These are phyloP conservation scores for Diversispora eburnea DNA, from an alignment of 192 early-diverging fungal species.

Conservation along the genomic window DNA sequence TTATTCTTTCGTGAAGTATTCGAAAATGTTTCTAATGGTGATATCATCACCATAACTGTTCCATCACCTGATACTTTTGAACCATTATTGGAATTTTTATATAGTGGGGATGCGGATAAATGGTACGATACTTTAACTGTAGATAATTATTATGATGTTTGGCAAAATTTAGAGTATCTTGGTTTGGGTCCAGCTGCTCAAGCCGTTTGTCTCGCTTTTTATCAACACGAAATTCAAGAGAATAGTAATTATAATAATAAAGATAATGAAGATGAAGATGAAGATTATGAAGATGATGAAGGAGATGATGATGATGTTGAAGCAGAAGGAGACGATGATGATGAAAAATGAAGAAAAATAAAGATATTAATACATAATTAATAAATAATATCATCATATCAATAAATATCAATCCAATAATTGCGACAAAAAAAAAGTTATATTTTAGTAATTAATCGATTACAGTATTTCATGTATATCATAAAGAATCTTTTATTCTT, in stretches of 20 bases:
- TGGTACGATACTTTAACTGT: slow-evolving; percentile 22
- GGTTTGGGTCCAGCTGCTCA: neutral
- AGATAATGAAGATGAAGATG: neutral
- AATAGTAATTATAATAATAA: neutral
- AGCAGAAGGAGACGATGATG: too few species aligned
- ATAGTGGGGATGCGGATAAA: slow-evolving; percentile 20
- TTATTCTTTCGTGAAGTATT: slow-evolving; percentile 24
- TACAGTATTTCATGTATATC: too few species aligned
- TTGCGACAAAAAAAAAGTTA: too few species aligned
- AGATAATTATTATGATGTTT: slow-evolving; percentile 21
- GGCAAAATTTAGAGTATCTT: slow-evolving; percentile 22
- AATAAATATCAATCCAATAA: too few species aligned
- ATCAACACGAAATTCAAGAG: slow-evolving; percentile 18
- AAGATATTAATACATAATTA: too few species aligned
- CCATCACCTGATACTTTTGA: slow-evolving; percentile 28
- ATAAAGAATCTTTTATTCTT: too few species aligned
- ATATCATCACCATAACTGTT: slow-evolving; percentile 17
- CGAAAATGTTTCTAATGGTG: slow-evolving; percentile 7
- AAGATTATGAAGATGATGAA: neutral
- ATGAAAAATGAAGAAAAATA: too few species aligned
- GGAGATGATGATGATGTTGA: neutral
- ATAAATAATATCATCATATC: too few species aligned
- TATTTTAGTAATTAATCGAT: too few species aligned
- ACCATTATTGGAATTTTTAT: slow-evolving; percentile 15
- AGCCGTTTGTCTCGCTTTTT: slow-evolving; percentile 9